phyloP scores from a whole-genome alignment of 345 rosid genomes.

The Balakata baccata region DNA sequence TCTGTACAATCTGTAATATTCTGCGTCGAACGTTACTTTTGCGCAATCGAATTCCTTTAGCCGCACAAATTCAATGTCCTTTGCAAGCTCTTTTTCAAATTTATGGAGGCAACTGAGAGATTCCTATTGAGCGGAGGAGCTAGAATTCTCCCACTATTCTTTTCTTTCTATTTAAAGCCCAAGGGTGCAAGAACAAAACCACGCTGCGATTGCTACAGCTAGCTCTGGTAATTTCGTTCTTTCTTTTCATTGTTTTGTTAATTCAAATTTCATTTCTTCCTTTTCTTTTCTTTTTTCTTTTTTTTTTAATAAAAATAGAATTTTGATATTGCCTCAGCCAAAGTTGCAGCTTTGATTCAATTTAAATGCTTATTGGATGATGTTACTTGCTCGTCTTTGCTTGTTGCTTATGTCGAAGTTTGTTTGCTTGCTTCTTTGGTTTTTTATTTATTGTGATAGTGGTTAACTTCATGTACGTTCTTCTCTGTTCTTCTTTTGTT shows the following conservation, averaged over 20 bases:
- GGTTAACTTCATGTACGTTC: not conserved
- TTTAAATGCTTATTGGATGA: not conserved
- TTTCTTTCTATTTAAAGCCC: slow-evolving; percentile 8
- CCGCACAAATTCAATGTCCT: not conserved
- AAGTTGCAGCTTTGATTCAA: not conserved
- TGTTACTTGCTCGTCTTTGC: not conserved
- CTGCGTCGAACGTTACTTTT: not conserved
- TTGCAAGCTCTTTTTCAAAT: not conserved
- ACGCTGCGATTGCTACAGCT: slow-evolving; percentile 12
- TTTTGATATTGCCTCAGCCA: not conserved
- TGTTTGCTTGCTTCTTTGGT: not conserved
- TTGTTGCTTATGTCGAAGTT: not conserved
- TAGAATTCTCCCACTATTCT: not conserved
- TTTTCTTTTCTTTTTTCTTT: not conserved
- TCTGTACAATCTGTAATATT: not conserved
- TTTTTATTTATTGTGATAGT: no score
- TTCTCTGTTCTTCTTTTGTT: not conserved
- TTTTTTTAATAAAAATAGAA: no score
- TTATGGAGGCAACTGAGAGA: slow-evolving; percentile 1
- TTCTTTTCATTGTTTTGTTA: not conserved
- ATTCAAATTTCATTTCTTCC: not conserved
- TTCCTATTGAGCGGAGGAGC: slow-evolving; percentile 6
- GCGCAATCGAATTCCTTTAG: not conserved
- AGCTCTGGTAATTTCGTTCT: not conserved
- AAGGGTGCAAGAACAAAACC: not conserved